phyloP scores from a whole-genome alignment of 768 basidiomycete species.

The Sarcodon sp. region DNA sequence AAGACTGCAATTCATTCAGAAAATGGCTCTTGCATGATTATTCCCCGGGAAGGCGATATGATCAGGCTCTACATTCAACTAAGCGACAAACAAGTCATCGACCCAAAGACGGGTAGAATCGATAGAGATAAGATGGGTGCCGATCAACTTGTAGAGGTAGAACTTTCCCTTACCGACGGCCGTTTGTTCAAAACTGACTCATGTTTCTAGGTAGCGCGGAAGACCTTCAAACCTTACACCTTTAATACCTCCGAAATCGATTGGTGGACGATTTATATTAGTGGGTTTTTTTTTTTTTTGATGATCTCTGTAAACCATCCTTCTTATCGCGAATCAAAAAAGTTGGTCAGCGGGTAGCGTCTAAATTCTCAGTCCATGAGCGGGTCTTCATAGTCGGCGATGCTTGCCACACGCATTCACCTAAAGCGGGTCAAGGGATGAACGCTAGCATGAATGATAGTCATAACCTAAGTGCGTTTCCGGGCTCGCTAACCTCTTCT shows the following conservation, averaged over 20 bases:
- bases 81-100: conserved; percentile 20
- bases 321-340: background rate
- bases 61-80: conserved; percentile 42
- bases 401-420: conserved; percentile 34
- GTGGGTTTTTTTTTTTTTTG: conserved; percentile 14
- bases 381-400: conserved; percentile 47
- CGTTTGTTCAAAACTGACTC: background rate
- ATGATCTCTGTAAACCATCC: background rate
- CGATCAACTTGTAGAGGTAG: conserved; percentile 24
- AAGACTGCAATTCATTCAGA: conserved; percentile 35
- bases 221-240: conserved; percentile 26
- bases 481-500: background rate
- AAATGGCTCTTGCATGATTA: conserved; percentile 34
- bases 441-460: conserved; percentile 42
- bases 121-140: conserved; percentile 26
- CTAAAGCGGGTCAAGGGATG: conserved; percentile 37
- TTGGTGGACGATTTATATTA: conserved; percentile 40
- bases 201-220: conserved; percentile 21
- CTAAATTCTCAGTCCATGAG: conserved; percentile 30
- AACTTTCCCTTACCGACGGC: background rate
- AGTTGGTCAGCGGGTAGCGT: conserved; percentile 47
- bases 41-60: conserved; percentile 35
- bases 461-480: conserved; percentile 30
- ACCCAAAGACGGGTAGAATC: conserved; percentile 25
- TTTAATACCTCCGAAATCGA: conserved; percentile 18